Percentiles rank a stretch among this genome's conserved stretches.
Conservation (phyloP, 345 rosid species). For the Trapa incisa region DNA sequence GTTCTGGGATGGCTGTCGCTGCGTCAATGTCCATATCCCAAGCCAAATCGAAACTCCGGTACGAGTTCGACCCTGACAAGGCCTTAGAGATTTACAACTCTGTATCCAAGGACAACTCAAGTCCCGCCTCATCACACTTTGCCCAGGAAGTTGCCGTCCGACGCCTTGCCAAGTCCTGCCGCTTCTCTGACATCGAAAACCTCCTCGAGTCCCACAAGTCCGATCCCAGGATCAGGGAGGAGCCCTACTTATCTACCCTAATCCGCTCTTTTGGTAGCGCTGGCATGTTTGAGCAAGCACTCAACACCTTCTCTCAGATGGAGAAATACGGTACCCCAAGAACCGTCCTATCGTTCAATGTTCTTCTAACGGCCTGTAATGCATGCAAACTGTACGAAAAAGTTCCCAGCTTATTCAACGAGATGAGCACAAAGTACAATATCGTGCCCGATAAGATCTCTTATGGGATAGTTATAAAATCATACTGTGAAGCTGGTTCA, state of each 20-base stretch:
- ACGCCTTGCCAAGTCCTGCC: conserved; percentile 58
- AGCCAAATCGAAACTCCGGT: conserved; percentile 51
- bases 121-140: conserved; percentile 47
- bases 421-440: conserved; percentile 30
- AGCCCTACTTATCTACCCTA: conserved; percentile 43
- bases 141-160: conserved; percentile 64
- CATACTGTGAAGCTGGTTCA: conserved; percentile 47
- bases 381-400: conserved; percentile 13
- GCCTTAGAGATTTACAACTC: conserved; percentile 55
- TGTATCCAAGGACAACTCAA: conserved; percentile 27
- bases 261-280: conserved; percentile 62
- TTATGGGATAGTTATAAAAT: conserved; percentile 51
- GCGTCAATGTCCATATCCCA: conserved; percentile 40
- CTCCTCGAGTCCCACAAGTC: conserved; percentile 50
- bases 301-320: conserved; percentile 21
- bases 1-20: conserved; percentile 5
- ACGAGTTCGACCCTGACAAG: conserved; percentile 63
- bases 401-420: conserved; percentile 51
- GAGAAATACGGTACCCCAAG: conserved; percentile 22
- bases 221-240: conserved; percentile 43
- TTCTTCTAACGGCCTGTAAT: conserved; percentile 18
- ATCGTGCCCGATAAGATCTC: conserved; percentile 48
- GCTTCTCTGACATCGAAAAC: conserved; percentile 51
- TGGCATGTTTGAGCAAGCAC: conserved; percentile 25
- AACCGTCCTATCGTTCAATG: conserved; percentile 21